A percentile compares a stretch with the other conserved stretches of the same genome.
These are phyloP conservation scores for Lachancea mirantina DNA, from an alignment of 805 yeast species.

Conservation along the genomic window DNA sequence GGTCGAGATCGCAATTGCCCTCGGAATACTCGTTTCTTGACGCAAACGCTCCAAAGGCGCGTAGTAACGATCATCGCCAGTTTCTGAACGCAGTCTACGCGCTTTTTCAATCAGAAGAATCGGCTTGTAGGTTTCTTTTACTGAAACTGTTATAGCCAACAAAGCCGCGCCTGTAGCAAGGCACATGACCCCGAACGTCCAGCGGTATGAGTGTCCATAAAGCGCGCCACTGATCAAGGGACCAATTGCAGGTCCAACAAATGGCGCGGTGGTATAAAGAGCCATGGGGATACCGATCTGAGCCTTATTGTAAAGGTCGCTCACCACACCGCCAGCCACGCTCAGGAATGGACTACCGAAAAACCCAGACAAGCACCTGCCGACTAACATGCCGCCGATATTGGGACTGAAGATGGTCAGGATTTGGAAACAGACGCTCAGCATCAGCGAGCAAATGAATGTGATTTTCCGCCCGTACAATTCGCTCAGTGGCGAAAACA, in stretches of 20 bases:
- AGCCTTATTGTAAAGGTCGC: slow-evolving; percentile 58
- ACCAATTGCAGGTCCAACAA: slow-evolving; percentile 64
- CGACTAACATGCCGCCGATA: slow-evolving; percentile 55
- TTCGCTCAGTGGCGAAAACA: slow-evolving; percentile 64
- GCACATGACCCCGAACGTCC: slow-evolving; percentile 61
- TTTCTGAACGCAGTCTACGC: slow-evolving; percentile 40
- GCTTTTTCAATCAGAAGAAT: slow-evolving; percentile 47
- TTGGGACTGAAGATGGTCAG: slow-evolving; percentile 51
- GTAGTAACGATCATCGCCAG: slow-evolving; percentile 44
- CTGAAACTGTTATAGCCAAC: slow-evolving; percentile 36
- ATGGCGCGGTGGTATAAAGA: slow-evolving; percentile 54
- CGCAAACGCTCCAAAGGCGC: slow-evolving; percentile 35
- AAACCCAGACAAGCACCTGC: slow-evolving; percentile 62
- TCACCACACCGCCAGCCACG: slow-evolving; percentile 70
- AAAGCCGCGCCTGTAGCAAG: slow-evolving; percentile 57
- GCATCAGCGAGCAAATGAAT: slow-evolving; percentile 49
- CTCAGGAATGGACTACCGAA: slow-evolving; percentile 70
- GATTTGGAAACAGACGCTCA: slow-evolving; percentile 54
- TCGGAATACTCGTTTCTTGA: slow-evolving; percentile 36
- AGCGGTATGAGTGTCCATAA: slow-evolving; percentile 48
- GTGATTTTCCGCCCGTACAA: slow-evolving; percentile 56
- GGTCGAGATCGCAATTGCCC: slow-evolving; percentile 39
- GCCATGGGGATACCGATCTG: slow-evolving; percentile 67
- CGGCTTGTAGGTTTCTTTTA: slow-evolving; percentile 62
- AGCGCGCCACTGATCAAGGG: slow-evolving; percentile 57